Base-by-base conservation (phyloP, 1,284 basidiomycete species). In the Farysia itapuensis region DNA sequence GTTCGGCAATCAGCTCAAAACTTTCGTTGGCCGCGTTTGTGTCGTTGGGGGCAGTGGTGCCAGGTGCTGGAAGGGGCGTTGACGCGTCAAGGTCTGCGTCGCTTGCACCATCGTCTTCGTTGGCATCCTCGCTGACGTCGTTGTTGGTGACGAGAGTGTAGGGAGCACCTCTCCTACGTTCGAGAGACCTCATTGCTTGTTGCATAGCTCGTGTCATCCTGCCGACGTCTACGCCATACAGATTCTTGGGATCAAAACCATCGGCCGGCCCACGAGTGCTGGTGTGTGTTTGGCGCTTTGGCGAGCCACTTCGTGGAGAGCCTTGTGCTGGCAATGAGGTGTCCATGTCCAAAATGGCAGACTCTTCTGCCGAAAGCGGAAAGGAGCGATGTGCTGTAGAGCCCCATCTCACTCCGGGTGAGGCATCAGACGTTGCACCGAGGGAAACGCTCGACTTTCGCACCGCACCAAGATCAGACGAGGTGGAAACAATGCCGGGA, bases 101-200 rank as follows among this genome's bases (percentile, higher is more conserved):
- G 35, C 57, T 60, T 25, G 32, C 43, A 13, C 53, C 51, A 37
- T 61, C 58, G 5, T 54, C 47, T 12, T 35, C 36, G 30, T 28
- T 50, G 38, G 12, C 37, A 8, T 28, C 16, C 13, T 5, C 18
- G 28, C 30, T 37, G 25, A 50, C 49, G 25, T 53, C 50, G 24
- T 43, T 57, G 50, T 57, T 58, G 37, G 49, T 64, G 37, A 64
- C 60, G 3, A 64, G 44, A 4, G 60, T 58, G 15, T 64, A 64
- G 5, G 60, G 60, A 7, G 50, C 54, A 9, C 60, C 50, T 40
- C 60, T 29, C 22, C 50, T 41, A 13, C 50, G 31, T 18, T 54
- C 50, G 14, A 51, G n/a, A 4, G 60, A 64, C 11, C 50, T 44
- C 53, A 64, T 64, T 15, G 60, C 60, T 21, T 58, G 60, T 26